Percentiles rank a stretch among this genome's conserved stretches.
phyloP scores from a whole-genome alignment of 2,329 filamentous ascomycete species.

The Cladosporium sp. region DNA sequence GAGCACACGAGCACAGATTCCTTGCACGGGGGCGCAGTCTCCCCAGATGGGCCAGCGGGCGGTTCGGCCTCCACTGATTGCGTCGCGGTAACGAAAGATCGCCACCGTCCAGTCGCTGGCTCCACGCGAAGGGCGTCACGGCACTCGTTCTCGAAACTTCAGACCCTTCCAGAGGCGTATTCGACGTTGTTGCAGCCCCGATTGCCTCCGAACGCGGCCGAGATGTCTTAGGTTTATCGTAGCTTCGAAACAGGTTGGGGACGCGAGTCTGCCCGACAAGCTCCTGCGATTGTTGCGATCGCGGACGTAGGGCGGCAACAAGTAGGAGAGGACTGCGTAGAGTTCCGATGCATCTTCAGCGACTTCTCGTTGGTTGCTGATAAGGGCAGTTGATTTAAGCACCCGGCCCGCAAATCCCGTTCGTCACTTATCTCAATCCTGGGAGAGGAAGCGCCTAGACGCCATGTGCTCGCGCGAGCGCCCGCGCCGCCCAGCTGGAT shows the following conservation, averaged over 20 bases:
- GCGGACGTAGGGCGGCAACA: not conserved
- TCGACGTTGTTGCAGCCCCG: not conserved
- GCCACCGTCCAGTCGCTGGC: not conserved
- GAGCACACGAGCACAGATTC: not conserved
- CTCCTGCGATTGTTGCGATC: not conserved
- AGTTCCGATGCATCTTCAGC: not conserved
- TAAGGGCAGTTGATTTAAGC: not conserved
- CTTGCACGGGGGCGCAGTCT: not conserved
- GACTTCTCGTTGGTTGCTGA: slow-evolving; percentile 1
- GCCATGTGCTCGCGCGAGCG: not conserved
- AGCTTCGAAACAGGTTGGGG: not conserved
- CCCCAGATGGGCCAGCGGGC: not conserved
- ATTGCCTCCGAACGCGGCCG: not conserved
- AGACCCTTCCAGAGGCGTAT: not conserved
- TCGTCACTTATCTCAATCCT: slow-evolving; percentile 1
- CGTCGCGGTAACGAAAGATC: not conserved
- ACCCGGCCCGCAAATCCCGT: not conserved
- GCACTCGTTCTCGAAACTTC: not conserved
- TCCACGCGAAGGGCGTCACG: not conserved
- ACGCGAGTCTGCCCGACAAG: not conserved
- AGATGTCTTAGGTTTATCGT: slow-evolving; percentile 1
- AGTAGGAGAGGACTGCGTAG: not conserved
- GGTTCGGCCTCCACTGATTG: not conserved
- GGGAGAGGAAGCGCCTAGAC: not conserved
- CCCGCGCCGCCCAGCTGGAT: slow-evolving; percentile 1